Base-by-base conservation (phyloP, 2,329 filamentous ascomycete genomes). In the Aspergillus sp. region DNA sequence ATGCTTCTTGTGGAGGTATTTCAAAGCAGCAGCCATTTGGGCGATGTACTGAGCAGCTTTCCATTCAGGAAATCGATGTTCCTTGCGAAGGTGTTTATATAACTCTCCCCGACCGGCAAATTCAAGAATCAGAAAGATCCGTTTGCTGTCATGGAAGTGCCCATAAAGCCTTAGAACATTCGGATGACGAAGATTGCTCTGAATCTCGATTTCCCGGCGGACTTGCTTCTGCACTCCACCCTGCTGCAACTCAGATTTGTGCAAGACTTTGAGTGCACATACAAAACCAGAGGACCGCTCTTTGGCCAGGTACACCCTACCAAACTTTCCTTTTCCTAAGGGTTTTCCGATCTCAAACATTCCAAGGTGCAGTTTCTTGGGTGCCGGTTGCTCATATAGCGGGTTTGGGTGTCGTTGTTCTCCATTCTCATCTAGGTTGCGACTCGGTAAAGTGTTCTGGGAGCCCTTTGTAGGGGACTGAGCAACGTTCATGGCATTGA, bases 341-440 rank as follows among this genome's bases (percentile, higher is more conserved):
- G 91, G 91, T 67, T 91, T 90, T 41, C 91, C 91, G 65, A 96
- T 96, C 76, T 97, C 92, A 75, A 96, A 96, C 91, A 96, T 96
- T 77, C 91, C 91, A 4, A 97, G 86, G 73, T 96, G 91, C 78
- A 93, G 93, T 67, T 92, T 73, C 58, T 79, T 82, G 4, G 80
- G 76, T 57, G 64, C 75, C 70, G 87, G 83, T 70, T 89, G 86
- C 51, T 88, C 83, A 60, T 84, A 80, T 57, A 89, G 76, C 8
- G 81, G 73, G 49, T 71, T 65, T n/a, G 76, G 71, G 10, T 66
- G 64, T 25, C 75, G 73, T 55, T 76, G 71, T n/a, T 72, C 72
- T 7, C 69, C 66, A 61, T 75, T 74, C 58, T 73, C 76, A 48
- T 90, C 89, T 81, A 77, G 74, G 50, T 71, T 70, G 58, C 75